Conservation (phyloP, 2,329 filamentous ascomycete genomes). For the Fusarium sp. region DNA sequence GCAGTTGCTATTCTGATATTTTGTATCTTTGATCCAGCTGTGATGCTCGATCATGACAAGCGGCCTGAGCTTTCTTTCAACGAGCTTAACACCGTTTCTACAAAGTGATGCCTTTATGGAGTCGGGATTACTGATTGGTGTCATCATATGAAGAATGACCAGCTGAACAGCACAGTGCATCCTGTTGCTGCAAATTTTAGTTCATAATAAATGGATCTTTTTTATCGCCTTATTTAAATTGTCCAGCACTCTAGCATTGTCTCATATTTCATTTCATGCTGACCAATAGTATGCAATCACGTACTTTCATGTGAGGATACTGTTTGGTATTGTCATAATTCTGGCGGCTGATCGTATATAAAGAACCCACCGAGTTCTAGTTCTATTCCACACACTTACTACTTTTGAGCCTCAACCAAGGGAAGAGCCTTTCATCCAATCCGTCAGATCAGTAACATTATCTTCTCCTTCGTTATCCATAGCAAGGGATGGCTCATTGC, state of each 20-base stretch:
- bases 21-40: conserved; percentile 52
- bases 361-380: background rate
- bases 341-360: too few species aligned
- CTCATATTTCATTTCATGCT: background rate
- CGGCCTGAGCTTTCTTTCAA: conserved; percentile 1
- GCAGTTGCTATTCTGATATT: conserved; percentile 51
- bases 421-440: too few species aligned
- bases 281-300: too few species aligned
- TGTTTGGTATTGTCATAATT: background rate
- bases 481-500: background rate
- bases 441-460: too few species aligned
- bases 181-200: rapidly evolving
- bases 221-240: background rate
- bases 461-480: background rate
- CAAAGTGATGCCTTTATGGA: background rate
- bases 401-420: background rate
- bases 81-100: conserved; percentile 7
- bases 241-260: too few species aligned
- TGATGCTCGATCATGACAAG: background rate
- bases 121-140: rapidly evolving
- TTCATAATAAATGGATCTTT: background rate
- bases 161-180: too few species aligned
- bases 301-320: rapidly evolving
- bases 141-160: background rate
- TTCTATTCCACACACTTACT: background rate